Percentiles rank a stretch among this genome's conserved stretches.
Evolutionary conservation across 2,329 filamentous ascomycete genomes (phyloP).

Genomic region (Sclerotinia glacialis): DNA sequence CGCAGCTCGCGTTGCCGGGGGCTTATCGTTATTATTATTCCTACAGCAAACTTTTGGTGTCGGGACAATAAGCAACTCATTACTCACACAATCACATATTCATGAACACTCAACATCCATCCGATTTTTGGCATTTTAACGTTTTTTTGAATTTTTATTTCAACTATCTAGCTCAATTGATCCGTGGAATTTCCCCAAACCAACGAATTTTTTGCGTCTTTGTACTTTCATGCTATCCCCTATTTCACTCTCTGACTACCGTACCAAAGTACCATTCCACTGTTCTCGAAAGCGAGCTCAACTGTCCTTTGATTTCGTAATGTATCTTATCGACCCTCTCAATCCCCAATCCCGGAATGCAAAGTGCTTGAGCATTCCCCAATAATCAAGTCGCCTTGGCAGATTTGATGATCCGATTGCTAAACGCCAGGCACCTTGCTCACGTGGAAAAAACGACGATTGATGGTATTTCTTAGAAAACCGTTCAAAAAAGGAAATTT

Average conservation of each 20-base stretch:
- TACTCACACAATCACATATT: too few relatives aligned
- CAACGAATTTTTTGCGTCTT: neutral
- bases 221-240: neutral
- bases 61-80: too few relatives aligned
- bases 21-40: too few relatives aligned
- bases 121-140: too few relatives aligned
- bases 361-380: neutral
- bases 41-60: too few relatives aligned
- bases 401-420: neutral
- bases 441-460: constrained; percentile 8
- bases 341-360: neutral
- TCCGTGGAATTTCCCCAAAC: neutral
- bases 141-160: too few relatives aligned
- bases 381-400: neutral
- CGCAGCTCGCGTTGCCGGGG: too few relatives aligned
- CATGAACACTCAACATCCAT: too few relatives aligned
- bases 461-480: constrained; percentile 5
- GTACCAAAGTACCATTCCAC: neutral
- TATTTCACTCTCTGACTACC: neutral
- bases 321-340: neutral
- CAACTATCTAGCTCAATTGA: neutral
- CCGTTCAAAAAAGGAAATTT: neutral
- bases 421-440: constrained; percentile 13
- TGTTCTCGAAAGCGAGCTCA: neutral
- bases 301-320: too few relatives aligned